These are phyloP conservation scores for Mycena rebaudengoi DNA, from an alignment of 768 basidiomycete genomes.

Conservation along the genomic window DNA sequence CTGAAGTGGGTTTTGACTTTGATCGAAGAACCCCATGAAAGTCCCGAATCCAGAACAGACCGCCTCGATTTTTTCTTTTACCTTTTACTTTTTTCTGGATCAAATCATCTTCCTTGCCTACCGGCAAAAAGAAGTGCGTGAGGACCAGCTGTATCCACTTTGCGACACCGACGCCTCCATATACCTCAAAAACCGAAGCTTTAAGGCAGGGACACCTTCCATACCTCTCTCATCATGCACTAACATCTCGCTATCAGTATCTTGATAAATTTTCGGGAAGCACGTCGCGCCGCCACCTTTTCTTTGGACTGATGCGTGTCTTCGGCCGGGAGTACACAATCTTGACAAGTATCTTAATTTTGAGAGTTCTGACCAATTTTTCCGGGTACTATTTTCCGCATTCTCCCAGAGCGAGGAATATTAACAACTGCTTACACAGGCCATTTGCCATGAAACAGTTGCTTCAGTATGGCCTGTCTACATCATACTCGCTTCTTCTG, in stretches of 20 bases:
- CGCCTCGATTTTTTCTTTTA: constrained; percentile 51
- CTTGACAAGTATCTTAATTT: constrained; percentile 24
- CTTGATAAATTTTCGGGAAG: constrained; percentile 12
- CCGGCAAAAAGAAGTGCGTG: constrained; percentile 48
- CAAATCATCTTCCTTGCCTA: constrained; percentile 54
- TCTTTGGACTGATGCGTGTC: constrained; percentile 54
- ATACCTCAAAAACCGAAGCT: constrained; percentile 35
- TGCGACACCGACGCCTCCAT: constrained; percentile 60
- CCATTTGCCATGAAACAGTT: constrained; percentile 52
- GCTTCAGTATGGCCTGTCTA: constrained; percentile 37
- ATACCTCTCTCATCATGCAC: not conserved
- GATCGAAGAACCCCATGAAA: not conserved
- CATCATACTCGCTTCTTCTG: not conserved
- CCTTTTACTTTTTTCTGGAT: constrained; percentile 64
- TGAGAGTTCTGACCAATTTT: not conserved
- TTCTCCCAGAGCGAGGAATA: constrained; percentile 33
- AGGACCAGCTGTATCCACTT: constrained; percentile 68
- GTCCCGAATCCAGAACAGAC: constrained; percentile 55
- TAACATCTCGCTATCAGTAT: constrained; percentile 4
- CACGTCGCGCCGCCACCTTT: constrained; percentile 22
- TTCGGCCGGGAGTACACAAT: constrained; percentile 37
- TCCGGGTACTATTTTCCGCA: constrained; percentile 3
- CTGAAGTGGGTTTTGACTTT: not conserved
- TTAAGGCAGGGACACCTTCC: constrained; percentile 37
- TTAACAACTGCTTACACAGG: constrained; percentile 37